Conservation (phyloP, 768 basidiomycete species). For the Russula foetens region DNA sequence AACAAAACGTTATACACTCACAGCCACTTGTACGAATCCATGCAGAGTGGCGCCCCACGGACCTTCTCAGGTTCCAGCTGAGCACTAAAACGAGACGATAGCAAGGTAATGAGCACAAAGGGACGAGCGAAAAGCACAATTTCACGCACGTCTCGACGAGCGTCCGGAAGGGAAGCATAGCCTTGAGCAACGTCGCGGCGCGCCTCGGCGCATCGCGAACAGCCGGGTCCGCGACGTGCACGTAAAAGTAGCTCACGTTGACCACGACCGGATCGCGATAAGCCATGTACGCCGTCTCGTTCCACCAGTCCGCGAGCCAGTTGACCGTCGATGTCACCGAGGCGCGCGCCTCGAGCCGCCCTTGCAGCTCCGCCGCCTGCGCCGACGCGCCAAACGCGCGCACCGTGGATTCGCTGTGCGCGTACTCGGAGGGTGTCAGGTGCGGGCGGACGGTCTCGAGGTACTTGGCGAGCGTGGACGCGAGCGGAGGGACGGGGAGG, state of each 20-base stretch:
- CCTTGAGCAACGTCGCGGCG: slow-evolving; percentile 79
- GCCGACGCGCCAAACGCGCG: slow-evolving; percentile 63
- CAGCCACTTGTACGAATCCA: slow-evolving; percentile 95
- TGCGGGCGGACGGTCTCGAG: slow-evolving; percentile 78
- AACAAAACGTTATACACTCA: slow-evolving; percentile 30
- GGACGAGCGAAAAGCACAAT: too few species aligned
- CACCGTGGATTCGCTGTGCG: slow-evolving; percentile 49
- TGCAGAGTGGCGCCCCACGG: slow-evolving; percentile 70
- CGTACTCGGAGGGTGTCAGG: slow-evolving; percentile 54
- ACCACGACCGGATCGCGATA: slow-evolving; percentile 88
- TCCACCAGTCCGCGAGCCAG: slow-evolving; percentile 99
- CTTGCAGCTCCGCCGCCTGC: slow-evolving; percentile 64
- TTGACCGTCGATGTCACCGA: slow-evolving; percentile 40
- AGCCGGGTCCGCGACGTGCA: slow-evolving; percentile 63
- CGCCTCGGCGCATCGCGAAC: slow-evolving; percentile 52
- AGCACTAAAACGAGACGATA: slow-evolving; percentile 37
- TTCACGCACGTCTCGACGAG: slow-evolving; percentile 66
- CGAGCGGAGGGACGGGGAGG: slow-evolving; percentile 79
- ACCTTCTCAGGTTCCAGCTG: slow-evolving; percentile 85
- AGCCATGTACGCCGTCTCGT: slow-evolving; percentile 82
- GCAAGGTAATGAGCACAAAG: not conserved
- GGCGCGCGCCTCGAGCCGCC: slow-evolving; percentile 68
- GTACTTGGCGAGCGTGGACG: slow-evolving; percentile 82
- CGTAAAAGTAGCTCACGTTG: slow-evolving; percentile 91
- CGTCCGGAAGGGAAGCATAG: slow-evolving; percentile 76